A percentile compares a stretch with the other conserved stretches of the same genome.
These are phyloP conservation scores for Diplogelasinospora grovesii DNA, from an alignment of 495 filamentous ascomycete species.

Conservation along the genomic window DNA sequence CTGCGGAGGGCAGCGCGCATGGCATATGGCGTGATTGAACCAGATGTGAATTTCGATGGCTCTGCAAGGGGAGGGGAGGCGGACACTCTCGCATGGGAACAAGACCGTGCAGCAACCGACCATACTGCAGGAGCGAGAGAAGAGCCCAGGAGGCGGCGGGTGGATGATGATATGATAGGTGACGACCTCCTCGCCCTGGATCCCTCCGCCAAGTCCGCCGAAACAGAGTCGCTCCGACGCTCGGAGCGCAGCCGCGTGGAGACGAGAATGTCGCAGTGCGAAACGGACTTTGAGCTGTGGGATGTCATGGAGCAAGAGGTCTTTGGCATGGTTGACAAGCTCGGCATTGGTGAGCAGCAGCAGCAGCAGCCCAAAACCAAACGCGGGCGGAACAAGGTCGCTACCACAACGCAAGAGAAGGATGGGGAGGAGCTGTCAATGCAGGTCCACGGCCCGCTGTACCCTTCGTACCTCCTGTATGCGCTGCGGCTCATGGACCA, in stretches of 20 bases:
- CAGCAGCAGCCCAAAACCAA: slow-evolving; percentile 1
- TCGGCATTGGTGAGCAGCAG: slow-evolving; percentile 18
- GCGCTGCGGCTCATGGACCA: slow-evolving; percentile 58
- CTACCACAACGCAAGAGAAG: background rate
- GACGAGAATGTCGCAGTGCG: slow-evolving; percentile 38
- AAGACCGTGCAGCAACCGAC: no score
- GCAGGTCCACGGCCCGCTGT: slow-evolving; percentile 57
- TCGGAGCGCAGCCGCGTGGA: slow-evolving; percentile 41
- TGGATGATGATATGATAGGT: no score
- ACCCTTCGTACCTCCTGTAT: slow-evolving; percentile 56
- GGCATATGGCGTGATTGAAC: slow-evolving; percentile 26
- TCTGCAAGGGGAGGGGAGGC: background rate
- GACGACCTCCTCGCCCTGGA: no score
- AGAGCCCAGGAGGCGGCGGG: no score
- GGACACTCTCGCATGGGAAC: background rate
- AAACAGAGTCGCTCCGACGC: slow-evolving; percentile 30
- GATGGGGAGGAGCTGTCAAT: slow-evolving; percentile 29
- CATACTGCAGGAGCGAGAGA: no score
- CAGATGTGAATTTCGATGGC: slow-evolving; percentile 1
- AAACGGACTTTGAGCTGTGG: slow-evolving; percentile 66
- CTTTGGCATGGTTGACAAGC: slow-evolving; percentile 51
- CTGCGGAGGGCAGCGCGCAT: slow-evolving; percentile 33
- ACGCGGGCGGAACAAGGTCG: background rate
- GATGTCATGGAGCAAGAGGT: slow-evolving; percentile 61
- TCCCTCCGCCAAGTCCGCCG: slow-evolving; percentile 11